phyloP scores from a whole-genome alignment of 768 basidiomycete species.

The Tephrocybe rancida region DNA sequence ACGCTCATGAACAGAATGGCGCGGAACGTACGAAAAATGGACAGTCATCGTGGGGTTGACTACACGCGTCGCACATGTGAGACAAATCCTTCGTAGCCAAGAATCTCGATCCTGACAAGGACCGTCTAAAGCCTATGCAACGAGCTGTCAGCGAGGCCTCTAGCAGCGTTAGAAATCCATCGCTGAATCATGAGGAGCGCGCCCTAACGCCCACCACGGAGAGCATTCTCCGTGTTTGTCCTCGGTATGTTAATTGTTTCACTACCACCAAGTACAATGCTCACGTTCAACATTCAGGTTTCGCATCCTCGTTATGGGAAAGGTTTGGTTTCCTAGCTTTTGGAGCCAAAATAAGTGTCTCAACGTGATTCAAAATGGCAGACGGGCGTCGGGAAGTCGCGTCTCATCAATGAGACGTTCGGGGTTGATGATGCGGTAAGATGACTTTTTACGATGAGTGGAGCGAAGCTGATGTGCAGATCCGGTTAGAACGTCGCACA shows the following conservation, averaged over 20 bases:
- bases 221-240: conserved; percentile 16
- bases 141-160: background rate
- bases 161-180: background rate
- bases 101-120: background rate
- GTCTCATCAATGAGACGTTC: conserved; percentile 29
- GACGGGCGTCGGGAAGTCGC: conserved; percentile 32
- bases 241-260: conserved; percentile 5
- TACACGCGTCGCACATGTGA: conserved; percentile 1
- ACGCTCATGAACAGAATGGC: conserved; percentile 5
- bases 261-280: background rate
- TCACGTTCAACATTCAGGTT: conserved; percentile 14
- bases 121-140: background rate
- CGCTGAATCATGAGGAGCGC: background rate
- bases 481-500: conserved; percentile 23
- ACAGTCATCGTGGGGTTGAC: conserved; percentile 3
- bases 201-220: conserved; percentile 14
- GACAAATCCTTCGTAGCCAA: background rate
- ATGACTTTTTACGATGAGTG: background rate
- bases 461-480: background rate
- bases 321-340: conserved; percentile 16
- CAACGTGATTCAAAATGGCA: background rate
- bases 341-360: background rate
- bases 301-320: conserved; percentile 29
- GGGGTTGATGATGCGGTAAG: conserved; percentile 25
- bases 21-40: conserved; percentile 1